Conservation (phyloP, 371 early-diverging fungal genomes). For the Zychaea mexicana region DNA sequence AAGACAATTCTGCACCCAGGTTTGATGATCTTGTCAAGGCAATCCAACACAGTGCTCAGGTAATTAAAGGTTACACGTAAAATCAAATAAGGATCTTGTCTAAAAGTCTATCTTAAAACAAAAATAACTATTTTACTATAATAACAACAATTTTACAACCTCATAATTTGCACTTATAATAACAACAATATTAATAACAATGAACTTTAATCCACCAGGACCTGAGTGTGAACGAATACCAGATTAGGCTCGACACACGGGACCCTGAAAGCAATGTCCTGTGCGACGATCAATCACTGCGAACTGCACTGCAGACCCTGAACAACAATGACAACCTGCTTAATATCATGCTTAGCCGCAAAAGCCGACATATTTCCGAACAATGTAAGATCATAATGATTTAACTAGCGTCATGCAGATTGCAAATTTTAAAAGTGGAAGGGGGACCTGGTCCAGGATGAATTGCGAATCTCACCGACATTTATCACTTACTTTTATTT, state of each 20-base stretch:
- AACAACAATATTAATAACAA: not conserved
- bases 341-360: conserved; percentile 7
- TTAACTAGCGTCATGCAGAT: not conserved
- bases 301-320: conserved; percentile 11
- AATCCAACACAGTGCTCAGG: conserved; percentile 20
- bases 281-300: conserved; percentile 21
- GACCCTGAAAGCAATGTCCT: conserved; percentile 5
- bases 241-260: conserved; percentile 13
- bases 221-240: conserved; percentile 15
- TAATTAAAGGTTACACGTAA: too few species aligned
- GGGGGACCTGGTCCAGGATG: not conserved
- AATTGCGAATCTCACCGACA: conserved; percentile 10
- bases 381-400: conserved; percentile 3
- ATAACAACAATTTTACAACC: too few species aligned
- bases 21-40: conserved; percentile 17
- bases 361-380: conserved; percentile 7
- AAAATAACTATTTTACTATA: too few species aligned
- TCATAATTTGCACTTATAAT: not conserved
- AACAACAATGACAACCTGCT: not conserved
- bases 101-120: not conserved
- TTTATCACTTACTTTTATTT: not conserved
- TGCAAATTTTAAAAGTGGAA: not conserved
- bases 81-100: too few species aligned
- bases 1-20: conserved; percentile 15
- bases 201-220: not conserved